Evolutionary conservation across 176 grass and related monocot genomes (phyloP).

Genomic region (Ensete glaucum): DNA sequence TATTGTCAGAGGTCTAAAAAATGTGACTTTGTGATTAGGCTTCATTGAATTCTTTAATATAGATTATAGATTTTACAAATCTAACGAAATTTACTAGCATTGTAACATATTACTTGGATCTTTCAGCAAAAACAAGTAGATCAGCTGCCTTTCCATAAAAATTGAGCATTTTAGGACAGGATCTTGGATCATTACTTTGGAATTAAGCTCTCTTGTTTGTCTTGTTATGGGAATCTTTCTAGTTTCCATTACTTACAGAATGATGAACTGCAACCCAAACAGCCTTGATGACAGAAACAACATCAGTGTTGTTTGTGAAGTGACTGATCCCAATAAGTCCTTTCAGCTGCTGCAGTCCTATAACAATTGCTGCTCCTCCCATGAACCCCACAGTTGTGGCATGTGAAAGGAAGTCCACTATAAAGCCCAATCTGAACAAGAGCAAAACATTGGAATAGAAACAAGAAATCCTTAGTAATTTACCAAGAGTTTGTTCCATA

Average conservation of each 20-base stretch:
- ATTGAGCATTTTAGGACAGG: too few relatives aligned
- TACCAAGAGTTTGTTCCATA: too few relatives aligned
- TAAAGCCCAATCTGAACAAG: conserved; percentile 56
- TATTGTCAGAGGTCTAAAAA: too few relatives aligned
- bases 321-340: conserved; percentile 58
- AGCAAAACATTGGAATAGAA: conserved; percentile 9
- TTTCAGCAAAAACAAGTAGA: too few relatives aligned
- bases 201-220: background rate
- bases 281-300: conserved; percentile 64
- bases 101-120: too few relatives aligned
- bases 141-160: too few relatives aligned
- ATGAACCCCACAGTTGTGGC: conserved; percentile 91
- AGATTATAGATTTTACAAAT: too few relatives aligned
- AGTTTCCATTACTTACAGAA: conserved; percentile 32
- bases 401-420: conserved; percentile 90
- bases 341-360: conserved; percentile 91
- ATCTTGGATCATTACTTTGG: too few relatives aligned
- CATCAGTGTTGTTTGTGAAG: conserved; percentile 80
- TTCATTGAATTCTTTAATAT: too few relatives aligned
- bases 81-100: too few relatives aligned
- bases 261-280: conserved; percentile 43
- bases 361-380: conserved; percentile 81
- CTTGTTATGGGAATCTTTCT: background rate
- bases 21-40: too few relatives aligned
- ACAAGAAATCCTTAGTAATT: conserved; percentile 1